phyloP scores from a whole-genome alignment of 163 green algal species.

The Scenedesmus sp. region DNA sequence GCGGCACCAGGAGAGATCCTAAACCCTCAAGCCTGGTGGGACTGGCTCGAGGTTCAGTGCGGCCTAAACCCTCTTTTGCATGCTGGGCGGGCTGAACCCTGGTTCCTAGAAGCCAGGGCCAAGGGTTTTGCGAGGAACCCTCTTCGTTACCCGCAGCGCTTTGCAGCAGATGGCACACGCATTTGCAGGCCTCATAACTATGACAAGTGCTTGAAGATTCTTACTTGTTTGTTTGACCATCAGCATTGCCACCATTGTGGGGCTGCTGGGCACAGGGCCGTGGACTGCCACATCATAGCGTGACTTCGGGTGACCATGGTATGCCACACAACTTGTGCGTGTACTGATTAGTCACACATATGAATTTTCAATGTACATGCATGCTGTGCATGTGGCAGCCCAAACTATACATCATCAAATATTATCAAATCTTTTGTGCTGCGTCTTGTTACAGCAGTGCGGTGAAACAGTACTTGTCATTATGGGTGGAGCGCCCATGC shows the following conservation, averaged over 20 bases:
- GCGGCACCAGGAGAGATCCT: conserved; percentile 6
- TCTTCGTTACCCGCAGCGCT: conserved; percentile 42
- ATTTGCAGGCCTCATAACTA: conserved; percentile 56
- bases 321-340: no score
- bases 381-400: not conserved
- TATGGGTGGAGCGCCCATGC: no score
- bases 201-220: conserved; percentile 26
- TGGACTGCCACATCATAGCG: conserved; percentile 16
- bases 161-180: conserved; percentile 3
- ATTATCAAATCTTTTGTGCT: no score
- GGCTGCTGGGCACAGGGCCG: conserved; percentile 1
- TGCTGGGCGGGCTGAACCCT: conserved; percentile 16
- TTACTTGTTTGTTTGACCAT: conserved; percentile 44
- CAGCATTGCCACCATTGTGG: conserved; percentile 50
- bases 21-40: conserved; percentile 26
- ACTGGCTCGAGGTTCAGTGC: not conserved
- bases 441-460: no score
- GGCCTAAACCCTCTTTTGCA: conserved; percentile 13
- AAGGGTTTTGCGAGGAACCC: conserved; percentile 43
- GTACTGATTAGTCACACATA: no score
- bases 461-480: no score
- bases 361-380: no score
- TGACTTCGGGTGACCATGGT: no score
- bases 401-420: no score
- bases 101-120: conserved; percentile 28